These are phyloP conservation scores for Hymenotorrendiella dingleyae DNA, from an alignment of 2,329 filamentous ascomycete species.

Conservation along the genomic window DNA sequence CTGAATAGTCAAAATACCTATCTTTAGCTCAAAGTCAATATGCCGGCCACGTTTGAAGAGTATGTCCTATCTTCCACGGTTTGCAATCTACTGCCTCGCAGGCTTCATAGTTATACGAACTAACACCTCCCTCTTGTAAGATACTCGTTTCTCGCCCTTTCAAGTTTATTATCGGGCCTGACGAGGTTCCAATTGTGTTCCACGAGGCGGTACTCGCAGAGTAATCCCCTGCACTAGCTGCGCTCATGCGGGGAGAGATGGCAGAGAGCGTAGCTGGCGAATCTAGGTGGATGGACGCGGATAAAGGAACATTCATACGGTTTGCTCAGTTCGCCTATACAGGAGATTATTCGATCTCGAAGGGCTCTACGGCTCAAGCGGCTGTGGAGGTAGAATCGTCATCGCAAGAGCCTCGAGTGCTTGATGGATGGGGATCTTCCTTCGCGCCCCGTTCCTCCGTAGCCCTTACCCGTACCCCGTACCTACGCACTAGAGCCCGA, in stretches of 20 bases:
- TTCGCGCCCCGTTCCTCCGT: conserved; percentile 4
- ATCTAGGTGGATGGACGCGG: conserved; percentile 9
- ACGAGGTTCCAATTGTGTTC: conserved; percentile 14
- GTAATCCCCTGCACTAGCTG: conserved; percentile 11
- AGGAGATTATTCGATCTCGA: conserved; percentile 14
- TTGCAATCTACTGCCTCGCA: too few relatives aligned
- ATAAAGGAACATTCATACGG: conserved; percentile 12
- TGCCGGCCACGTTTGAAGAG: too few relatives aligned
- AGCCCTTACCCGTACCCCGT: conserved; percentile 5
- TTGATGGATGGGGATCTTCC: conserved; percentile 8
- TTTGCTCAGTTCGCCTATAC: conserved; percentile 16
- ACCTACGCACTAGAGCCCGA: conserved; percentile 10
- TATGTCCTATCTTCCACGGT: too few relatives aligned
- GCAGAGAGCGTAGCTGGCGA: conserved; percentile 12
- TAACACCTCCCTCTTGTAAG: conserved; percentile 8
- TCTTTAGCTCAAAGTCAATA: too few relatives aligned
- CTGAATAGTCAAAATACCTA: too few relatives aligned
- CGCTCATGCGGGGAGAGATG: conserved; percentile 11
- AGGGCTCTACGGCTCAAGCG: conserved; percentile 10
- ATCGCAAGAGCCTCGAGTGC: conserved; percentile 8
- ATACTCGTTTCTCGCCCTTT: conserved; percentile 15
- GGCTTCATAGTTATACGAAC: conserved; percentile 8
- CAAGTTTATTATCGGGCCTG: conserved; percentile 13
- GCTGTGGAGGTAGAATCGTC: conserved; percentile 8
- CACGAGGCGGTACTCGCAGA: conserved; percentile 12